Evolutionary conservation across 2,329 filamentous ascomycete species (phyloP).

Genomic region (Verticillium dahliae): DNA sequence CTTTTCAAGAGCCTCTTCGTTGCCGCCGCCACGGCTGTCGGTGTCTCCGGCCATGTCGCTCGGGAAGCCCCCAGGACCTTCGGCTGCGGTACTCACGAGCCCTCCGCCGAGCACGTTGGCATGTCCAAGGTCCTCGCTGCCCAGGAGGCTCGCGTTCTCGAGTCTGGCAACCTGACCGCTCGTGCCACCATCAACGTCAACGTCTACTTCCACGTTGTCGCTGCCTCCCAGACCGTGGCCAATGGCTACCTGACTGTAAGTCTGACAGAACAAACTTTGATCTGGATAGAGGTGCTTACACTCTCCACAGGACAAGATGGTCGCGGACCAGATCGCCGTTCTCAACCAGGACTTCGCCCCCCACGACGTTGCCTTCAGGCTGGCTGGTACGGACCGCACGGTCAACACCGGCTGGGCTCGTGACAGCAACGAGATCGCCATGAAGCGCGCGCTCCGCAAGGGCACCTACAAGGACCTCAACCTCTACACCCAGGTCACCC

Average conservation of each 20-base stretch:
- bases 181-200: background rate
- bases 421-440: slow-evolving; percentile 31
- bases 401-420: slow-evolving; percentile 40
- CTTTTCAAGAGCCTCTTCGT: background rate
- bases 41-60: background rate
- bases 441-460: slow-evolving; percentile 38
- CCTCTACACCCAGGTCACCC: slow-evolving; percentile 38
- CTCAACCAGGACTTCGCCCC: slow-evolving; percentile 38
- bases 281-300: background rate
- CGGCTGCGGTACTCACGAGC: slow-evolving; percentile 1
- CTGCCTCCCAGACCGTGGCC: background rate
- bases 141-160: background rate
- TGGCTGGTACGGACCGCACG: slow-evolving; percentile 35
- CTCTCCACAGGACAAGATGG: slow-evolving; percentile 12
- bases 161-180: background rate
- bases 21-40: background rate
- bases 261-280: background rate
- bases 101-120: background rate
- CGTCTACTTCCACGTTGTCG: background rate
- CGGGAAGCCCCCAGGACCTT: background rate
- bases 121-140: background rate
- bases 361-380: slow-evolving; percentile 36
- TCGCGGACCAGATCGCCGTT: slow-evolving; percentile 32
- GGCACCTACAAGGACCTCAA: slow-evolving; percentile 35
- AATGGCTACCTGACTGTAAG: background rate